Base-by-base conservation (phyloP, 1,284 basidiomycete genomes). In the Leccinum solheimii region DNA sequence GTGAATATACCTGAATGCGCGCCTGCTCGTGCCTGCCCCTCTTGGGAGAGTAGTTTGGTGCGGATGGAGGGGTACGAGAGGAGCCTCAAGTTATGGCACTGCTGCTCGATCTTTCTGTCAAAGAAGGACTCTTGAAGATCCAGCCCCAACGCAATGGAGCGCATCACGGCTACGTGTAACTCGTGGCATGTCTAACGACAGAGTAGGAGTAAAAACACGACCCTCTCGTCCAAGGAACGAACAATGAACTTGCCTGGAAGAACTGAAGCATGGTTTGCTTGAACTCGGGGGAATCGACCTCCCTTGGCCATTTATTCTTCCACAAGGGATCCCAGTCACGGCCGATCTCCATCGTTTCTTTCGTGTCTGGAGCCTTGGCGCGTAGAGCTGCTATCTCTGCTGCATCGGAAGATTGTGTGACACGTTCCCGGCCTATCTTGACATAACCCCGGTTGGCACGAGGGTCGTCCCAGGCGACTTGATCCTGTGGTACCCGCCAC, bases 281-380 rank as follows among this genome's bases (percentile, higher is more conserved):
- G 77, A 93, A 94, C 3, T 73, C 79, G 0, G 90, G 89, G 3
- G 78, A 83, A 57, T 87, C 83, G 2, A 62, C 67, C 67, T 91
- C 86, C 53, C 78, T 73, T 2, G 91, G 92, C 92, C 93, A 95
- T 66, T 82, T 81, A 73, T 95, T 95, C 74, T 82, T 86, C 87
- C 85, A 91, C 36, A 75, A 80, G 32, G 81, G 78, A 66, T 91
- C 91, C 85, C 86, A 90, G 64, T 94, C 90, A 30, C 88, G 81
- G 21, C 92, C 91, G 59, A 94, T 93, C 74, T 95, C 92, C 85
- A 94, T 92, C 14, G 84, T 81, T 74, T 94, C 92, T 74, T 94
- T 94, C 75, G 77, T 86, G 71, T 93, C 91, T 0, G 92, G 92
- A 0, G 91, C 85, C 64, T 84, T 85, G 57, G 79, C 79, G 26